Evolutionary conservation across 2,329 filamentous ascomycete genomes (phyloP).

Genomic region (Tolypocladium ophioglossoides): DNA sequence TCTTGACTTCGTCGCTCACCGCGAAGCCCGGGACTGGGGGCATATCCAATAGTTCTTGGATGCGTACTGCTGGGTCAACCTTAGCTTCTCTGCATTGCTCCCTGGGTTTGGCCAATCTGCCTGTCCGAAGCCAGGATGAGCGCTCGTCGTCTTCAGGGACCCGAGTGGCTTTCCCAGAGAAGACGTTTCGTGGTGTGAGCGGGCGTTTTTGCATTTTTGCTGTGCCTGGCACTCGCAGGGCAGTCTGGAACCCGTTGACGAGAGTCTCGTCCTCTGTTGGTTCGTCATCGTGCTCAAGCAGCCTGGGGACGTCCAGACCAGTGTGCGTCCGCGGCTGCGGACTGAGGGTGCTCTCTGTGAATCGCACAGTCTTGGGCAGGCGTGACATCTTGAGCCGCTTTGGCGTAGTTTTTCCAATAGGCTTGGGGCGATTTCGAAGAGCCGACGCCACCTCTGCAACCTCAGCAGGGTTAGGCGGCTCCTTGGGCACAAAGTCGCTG

Average conservation of each 20-base stretch:
- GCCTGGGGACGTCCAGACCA: constrained; percentile 14
- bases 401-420: constrained; percentile 7
- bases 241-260: background rate
- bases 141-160: background rate
- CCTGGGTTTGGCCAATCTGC: background rate
- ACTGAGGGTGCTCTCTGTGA: constrained; percentile 15
- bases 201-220: background rate
- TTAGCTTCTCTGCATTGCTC: background rate
- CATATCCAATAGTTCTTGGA: constrained; percentile 14
- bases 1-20: constrained; percentile 17
- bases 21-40: constrained; percentile 14
- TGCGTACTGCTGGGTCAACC: constrained; percentile 7
- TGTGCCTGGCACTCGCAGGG: background rate
- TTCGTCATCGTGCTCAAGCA: constrained; percentile 1
- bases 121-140: background rate
- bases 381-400: constrained; percentile 14
- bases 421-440: constrained; percentile 14
- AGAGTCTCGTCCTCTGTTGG: background rate
- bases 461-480: constrained; percentile 9
- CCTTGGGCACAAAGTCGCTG: constrained; percentile 10
- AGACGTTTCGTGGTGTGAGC: background rate
- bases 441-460: constrained; percentile 14
- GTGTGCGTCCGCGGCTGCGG: constrained; percentile 15
- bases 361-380: constrained; percentile 18
- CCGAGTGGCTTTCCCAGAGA: background rate